Conservation (phyloP, 352 stramenopile species). For the Globisporangium solare region DNA sequence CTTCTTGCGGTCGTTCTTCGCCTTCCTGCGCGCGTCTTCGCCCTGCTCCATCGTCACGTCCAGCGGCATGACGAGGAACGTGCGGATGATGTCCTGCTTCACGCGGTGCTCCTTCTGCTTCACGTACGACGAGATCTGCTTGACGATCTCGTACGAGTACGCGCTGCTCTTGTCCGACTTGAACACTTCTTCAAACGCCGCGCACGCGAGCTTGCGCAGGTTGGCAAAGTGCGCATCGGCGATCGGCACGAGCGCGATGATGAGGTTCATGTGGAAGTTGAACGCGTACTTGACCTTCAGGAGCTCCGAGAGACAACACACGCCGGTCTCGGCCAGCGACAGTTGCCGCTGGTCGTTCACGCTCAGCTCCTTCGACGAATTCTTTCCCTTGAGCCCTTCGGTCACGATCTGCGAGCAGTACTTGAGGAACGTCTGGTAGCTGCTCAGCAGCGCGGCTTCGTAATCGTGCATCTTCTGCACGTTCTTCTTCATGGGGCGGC, state of each 20-base stretch:
- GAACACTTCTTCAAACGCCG: conserved; percentile 71
- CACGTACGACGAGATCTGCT: conserved; percentile 81
- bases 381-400: conserved; percentile 50
- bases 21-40: conserved; percentile 68
- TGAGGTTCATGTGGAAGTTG: conserved; percentile 85
- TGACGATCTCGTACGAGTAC: conserved; percentile 69
- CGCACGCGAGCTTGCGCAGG: conserved; percentile 52
- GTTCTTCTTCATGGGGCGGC: conserved; percentile 80
- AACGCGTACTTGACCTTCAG: conserved; percentile 83
- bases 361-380: conserved; percentile 32
- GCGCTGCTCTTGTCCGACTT: conserved; percentile 65
- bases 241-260: conserved; percentile 77
- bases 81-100: conserved; percentile 69
- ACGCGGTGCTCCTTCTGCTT: conserved; percentile 82
- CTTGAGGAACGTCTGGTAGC: conserved; percentile 85
- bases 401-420: conserved; percentile 61
- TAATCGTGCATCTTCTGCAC: conserved; percentile 86
- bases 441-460: conserved; percentile 65
- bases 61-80: conserved; percentile 73
- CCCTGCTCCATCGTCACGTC: conserved; percentile 86
- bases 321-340: conserved; percentile 59
- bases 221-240: conserved; percentile 56
- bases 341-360: conserved; percentile 37
- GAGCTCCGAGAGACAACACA: conserved; percentile 72
- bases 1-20: conserved; percentile 83